phyloP scores from a whole-genome alignment of 495 filamentous ascomycete species.

The Neurospora sp. region DNA sequence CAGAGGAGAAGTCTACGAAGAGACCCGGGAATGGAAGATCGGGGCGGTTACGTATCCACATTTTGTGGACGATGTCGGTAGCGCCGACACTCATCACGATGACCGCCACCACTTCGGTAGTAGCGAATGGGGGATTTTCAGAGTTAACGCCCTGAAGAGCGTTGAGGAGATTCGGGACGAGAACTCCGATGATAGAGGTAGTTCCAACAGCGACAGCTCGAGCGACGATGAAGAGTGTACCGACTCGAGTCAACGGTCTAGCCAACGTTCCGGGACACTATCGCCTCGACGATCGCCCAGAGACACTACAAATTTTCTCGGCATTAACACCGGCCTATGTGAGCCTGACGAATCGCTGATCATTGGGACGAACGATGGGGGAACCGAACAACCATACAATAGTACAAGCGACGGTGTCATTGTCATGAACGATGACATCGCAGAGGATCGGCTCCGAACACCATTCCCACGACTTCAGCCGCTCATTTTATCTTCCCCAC shows the following conservation, averaged over 20 bases:
- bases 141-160: neutral
- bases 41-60: neutral
- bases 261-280: neutral
- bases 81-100: neutral
- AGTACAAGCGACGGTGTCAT: neutral
- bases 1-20: neutral
- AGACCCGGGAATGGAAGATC: neutral
- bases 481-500: neutral
- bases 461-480: neutral
- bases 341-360: neutral
- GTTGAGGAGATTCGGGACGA: neutral
- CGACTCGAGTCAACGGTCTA: neutral
- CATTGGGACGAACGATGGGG: accelerated
- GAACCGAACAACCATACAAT: neutral
- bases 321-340: neutral
- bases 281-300: neutral
- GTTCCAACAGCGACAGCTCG: neutral
- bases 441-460: neutral
- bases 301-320: neutral
- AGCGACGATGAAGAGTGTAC: neutral
- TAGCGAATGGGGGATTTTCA: neutral
- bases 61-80: neutral
- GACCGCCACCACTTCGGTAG: neutral
- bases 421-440: neutral
- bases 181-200: neutral